phyloP scores from a whole-genome alignment of 306 rosid genomes.

The Parietaria judaica region DNA sequence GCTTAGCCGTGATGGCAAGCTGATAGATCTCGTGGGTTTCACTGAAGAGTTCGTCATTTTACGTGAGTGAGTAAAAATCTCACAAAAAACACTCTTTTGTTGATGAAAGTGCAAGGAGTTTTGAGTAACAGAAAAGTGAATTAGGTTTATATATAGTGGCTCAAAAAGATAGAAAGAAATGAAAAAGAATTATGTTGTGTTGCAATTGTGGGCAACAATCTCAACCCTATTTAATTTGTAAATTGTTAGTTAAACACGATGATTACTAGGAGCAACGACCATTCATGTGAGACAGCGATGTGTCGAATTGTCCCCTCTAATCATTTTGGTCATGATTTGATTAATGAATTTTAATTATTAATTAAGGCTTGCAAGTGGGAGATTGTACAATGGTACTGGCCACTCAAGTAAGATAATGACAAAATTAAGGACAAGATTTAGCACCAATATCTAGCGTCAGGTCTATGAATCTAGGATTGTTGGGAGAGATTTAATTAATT shows the following conservation, averaged over 20 bases:
- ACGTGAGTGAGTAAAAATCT: background rate
- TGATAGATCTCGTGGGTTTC: constrained; percentile 61
- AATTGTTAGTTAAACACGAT: too few species aligned
- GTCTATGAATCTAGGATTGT: constrained; percentile 22
- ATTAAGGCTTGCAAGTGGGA: constrained; percentile 26
- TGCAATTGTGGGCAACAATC: too few species aligned
- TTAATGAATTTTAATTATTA: background rate
- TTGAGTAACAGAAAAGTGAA: background rate
- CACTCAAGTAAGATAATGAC: background rate
- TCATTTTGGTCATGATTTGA: constrained; percentile 17
- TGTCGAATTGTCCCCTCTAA: constrained; percentile 32
- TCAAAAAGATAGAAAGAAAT: too few species aligned
- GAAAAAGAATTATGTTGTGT: too few species aligned
- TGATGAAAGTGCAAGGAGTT: background rate
- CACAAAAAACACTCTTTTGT: background rate
- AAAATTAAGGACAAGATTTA: constrained; percentile 21
- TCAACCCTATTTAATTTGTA: too few species aligned
- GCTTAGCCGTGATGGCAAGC: constrained; percentile 59
- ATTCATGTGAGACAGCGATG: constrained; percentile 9
- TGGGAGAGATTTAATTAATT: too few species aligned
- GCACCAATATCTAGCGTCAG: constrained; percentile 19
- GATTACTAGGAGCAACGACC: too few species aligned
- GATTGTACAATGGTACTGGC: background rate
- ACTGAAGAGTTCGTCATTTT: constrained; percentile 17
- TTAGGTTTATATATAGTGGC: too few species aligned